phyloP scores from a whole-genome alignment of 352 stramenopile species.

The Globisporangium viniferum region DNA sequence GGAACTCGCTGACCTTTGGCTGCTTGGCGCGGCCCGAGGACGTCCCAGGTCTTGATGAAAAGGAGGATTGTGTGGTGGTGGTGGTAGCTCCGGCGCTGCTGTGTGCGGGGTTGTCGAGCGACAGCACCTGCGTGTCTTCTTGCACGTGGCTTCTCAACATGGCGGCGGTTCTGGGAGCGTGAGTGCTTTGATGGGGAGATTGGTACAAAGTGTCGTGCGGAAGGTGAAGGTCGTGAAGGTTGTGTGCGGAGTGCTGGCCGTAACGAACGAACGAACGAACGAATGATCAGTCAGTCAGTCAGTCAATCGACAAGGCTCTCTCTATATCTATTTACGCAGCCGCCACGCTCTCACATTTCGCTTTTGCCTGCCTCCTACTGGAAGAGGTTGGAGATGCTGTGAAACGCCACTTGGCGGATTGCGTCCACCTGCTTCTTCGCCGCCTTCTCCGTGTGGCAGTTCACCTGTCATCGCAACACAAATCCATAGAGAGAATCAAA shows the following conservation, averaged over 20 bases:
- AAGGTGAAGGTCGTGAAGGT: background rate
- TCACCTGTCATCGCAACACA: slow-evolving; percentile 41
- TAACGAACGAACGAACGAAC: background rate
- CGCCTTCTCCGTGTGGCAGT: slow-evolving; percentile 58
- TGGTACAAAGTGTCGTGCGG: background rate
- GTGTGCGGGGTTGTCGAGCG: slow-evolving; percentile 27
- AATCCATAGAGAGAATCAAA: background rate
- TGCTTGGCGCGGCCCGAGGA: slow-evolving; percentile 36
- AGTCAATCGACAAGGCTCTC: background rate
- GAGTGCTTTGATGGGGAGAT: background rate
- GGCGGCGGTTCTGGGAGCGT: background rate
- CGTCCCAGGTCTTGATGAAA: slow-evolving; percentile 4
- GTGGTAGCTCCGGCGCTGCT: background rate
- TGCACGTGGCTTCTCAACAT: slow-evolving; percentile 15
- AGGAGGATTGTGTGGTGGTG: background rate
- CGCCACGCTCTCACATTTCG: too few species aligned
- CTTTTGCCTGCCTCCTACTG: background rate
- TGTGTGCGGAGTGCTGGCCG: background rate
- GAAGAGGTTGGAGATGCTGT: slow-evolving; percentile 59
- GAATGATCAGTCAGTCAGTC: too few species aligned
- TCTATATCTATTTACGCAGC: background rate
- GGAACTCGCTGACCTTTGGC: slow-evolving; percentile 68
- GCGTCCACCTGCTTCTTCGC: slow-evolving; percentile 70
- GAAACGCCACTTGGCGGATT: slow-evolving; percentile 60
- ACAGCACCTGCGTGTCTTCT: slow-evolving; percentile 41